phyloP scores from a whole-genome alignment of 2,329 filamentous ascomycete genomes.

The Xylariaceae sp. region DNA sequence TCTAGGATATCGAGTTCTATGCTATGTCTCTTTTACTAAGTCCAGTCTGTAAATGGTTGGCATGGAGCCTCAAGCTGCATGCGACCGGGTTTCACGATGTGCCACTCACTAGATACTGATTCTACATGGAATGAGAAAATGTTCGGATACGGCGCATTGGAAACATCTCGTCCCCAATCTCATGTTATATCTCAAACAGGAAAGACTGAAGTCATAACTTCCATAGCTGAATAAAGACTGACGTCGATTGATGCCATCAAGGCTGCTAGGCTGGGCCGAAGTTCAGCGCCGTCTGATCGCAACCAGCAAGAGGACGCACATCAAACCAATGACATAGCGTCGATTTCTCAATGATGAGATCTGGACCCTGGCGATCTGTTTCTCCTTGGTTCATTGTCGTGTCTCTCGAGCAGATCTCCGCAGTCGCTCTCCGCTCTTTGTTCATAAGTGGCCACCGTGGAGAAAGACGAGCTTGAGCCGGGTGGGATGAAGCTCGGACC shows the following conservation, averaged over 20 bases:
- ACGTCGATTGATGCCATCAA: background rate
- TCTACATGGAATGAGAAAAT: too few relatives aligned
- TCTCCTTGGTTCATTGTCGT: background rate
- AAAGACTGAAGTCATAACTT: conserved; percentile 6
- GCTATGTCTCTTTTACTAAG: too few relatives aligned
- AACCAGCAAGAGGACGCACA: too few relatives aligned
- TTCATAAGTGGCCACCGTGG: background rate
- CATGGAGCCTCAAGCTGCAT: too few relatives aligned
- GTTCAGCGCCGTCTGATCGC: background rate
- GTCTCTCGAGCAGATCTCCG: conserved; percentile 7
- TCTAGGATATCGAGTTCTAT: too few relatives aligned
- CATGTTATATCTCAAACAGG: background rate
- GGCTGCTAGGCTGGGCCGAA: background rate
- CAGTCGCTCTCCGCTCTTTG: conserved; percentile 14
- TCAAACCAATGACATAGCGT: too few relatives aligned
- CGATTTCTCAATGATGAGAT: conserved; percentile 3
- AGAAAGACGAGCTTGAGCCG: background rate
- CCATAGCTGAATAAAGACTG: background rate
- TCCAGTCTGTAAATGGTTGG: too few relatives aligned
- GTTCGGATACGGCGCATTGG: too few relatives aligned
- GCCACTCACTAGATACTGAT: too few relatives aligned
- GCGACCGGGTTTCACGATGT: too few relatives aligned
- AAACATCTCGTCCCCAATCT: too few relatives aligned
- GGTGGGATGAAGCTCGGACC: conserved; percentile 15
- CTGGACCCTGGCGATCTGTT: conserved; percentile 23